Evolutionary conservation across 306 rosid species (phyloP), one percentile per base, ranked within the genome.

Genomic region (Echinosophora koreensis): DNA sequence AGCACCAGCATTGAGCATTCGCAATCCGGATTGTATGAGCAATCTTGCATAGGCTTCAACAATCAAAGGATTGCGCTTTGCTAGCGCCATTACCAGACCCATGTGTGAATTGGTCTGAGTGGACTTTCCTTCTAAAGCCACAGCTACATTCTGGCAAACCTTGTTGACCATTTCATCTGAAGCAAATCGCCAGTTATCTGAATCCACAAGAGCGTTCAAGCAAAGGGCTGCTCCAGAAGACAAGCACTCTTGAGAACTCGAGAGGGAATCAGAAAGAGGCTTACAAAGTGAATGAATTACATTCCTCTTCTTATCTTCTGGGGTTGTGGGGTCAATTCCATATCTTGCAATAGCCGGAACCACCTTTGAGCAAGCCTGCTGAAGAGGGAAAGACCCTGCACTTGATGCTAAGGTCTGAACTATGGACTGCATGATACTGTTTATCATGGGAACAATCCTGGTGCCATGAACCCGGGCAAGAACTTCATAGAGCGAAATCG

Each of bases 11-110:
- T 84, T 83, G 65, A 95, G 60, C 68, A 95, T 90, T 8, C 49
- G 66, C 51, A 92, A 63, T 60, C 97, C 98, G 8, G 90, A 83
- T 61, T 87, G 91, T 38, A 90, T 81, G 62, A 92, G 80, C 81
- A 92, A 62, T 78, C 97, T 84, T 51, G 98, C 98, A 82, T 92
- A 92, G 14, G 97, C 97, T 80, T 95, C 98, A 27, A 95, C 95
- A 64, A 87, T 84, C 32, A 87, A 44, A 49, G 97, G 79, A 87
- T 95, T 95, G 8, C 83, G 90, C 85, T 95, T 88, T 2, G 98
- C 97, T 55, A 95, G 71, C 2, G 97, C 69, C 98, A 87, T 90
- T 76, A 90, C 91, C 78, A 95, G 78, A 73, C 89, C 97, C 92
- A 90, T 87, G 65, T 88, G 97, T 5, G 91, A 81, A 79, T 92